Evolutionary conservation across 169 alveolate genomes (phyloP), one percentile per base, ranked within the genome.

Genomic region (Cardiosporidium cionae): DNA sequence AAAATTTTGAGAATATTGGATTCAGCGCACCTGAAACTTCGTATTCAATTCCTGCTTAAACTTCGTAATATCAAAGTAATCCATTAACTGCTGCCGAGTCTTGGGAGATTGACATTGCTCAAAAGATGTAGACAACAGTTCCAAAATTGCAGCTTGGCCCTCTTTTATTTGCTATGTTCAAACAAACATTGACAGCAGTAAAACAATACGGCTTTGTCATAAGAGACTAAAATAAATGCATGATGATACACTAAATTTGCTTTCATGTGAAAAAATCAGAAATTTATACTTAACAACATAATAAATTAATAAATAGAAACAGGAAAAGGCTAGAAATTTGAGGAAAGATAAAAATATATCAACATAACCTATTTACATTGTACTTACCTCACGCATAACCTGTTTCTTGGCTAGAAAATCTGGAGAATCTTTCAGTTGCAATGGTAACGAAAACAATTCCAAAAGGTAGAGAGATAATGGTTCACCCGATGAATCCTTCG

Each of bases 361-460:
- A n/a, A n/a, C n/a, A n/a, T n/a, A n/a, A n/a, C n/a, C n/a, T n/a
- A n/a, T n/a, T n/a, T n/a, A n/a, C n/a, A n/a, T n/a, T n/a, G n/a
- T n/a, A n/a, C n/a, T n/a, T n/a, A n/a, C n/a, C n/a, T n/a, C n/a
- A n/a, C 86, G 70, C 95, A 90, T 90, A 32, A 85, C 85, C 23
- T 82, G 84, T 66, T 85, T 76, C 66, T 86, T 88, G 16, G 86
- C 77, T 35, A 70, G 70, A 76, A 90, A 89, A 74, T 89, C 90
- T 22, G 83, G 81, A 28, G 81, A 71, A 62, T 86, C 94, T 78
- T 90, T 90, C 69, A 90, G 92, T 68, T 90, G 91, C 3, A 83
- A 86, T 22, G 89, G 81, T 23, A 90, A 86, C 25, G 93, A 84
- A 67, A 90, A 90, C 4, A 90, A 53, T 78, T 90, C 95, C 31